Percentiles rank a stretch among this genome's conserved stretches.
Evolutionary conservation across 371 early-diverging fungal genomes (phyloP).

Genomic region (Vairimorpha ceranae): DNA sequence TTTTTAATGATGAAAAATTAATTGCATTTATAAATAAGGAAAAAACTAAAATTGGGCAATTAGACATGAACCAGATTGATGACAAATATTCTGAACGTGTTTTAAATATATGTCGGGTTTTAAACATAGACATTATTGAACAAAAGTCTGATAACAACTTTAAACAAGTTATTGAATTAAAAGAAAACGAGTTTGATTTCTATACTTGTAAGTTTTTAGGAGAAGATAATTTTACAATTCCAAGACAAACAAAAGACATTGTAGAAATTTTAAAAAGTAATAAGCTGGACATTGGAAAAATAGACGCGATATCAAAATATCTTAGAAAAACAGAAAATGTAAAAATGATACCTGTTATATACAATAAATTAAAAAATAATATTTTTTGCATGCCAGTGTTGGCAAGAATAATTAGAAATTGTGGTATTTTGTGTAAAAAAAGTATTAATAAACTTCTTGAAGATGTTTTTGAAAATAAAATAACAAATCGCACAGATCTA

Average conservation of each 20-base stretch:
- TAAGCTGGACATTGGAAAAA: constrained; percentile 3
- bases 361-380: constrained; percentile 20
- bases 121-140: constrained; percentile 1
- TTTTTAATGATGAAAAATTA: not conserved
- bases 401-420: constrained; percentile 27
- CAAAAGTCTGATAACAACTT: not conserved
- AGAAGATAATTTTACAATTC: not conserved
- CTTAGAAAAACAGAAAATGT: constrained; percentile 9
- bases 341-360: constrained; percentile 2
- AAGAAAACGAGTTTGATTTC: constrained; percentile 20
- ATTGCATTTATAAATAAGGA: not conserved
- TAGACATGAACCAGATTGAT: not conserved
- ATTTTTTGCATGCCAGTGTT: constrained; percentile 1
- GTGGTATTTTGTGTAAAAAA: constrained; percentile 14
- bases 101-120: not conserved
- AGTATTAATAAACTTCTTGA: constrained; percentile 3
- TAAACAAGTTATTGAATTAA: constrained; percentile 2
- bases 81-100: constrained; percentile 1
- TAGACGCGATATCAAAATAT: constrained; percentile 7
- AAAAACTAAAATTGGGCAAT: not conserved
- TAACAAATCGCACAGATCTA: not conserved
- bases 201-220: not conserved
- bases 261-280: constrained; percentile 8
- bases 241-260: constrained; percentile 2
- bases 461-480: not conserved